A percentile compares a stretch with the other conserved stretches of the same genome.
These are phyloP conservation scores for Stagonosporopsis vannaccii DNA, from an alignment of 2,329 filamentous ascomycete genomes.

Conservation along the genomic window DNA sequence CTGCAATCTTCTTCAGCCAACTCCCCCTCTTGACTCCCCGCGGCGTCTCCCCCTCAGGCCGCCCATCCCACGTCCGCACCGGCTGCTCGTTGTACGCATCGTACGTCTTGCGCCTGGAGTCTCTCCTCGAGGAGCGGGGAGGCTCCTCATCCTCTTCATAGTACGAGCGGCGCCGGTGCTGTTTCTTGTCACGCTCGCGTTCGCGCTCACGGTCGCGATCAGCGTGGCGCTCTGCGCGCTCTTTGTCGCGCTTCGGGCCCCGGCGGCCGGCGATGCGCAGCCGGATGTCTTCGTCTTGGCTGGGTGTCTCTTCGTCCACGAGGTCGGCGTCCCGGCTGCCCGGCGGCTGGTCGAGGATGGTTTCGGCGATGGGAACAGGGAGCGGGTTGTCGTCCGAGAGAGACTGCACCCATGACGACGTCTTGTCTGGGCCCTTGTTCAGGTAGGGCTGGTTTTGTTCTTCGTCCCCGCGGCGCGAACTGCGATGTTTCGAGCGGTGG, in stretches of 20 bases:
- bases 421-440: conserved; percentile 55
- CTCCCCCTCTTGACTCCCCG: conserved; percentile 51
- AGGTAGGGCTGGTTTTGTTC: conserved; percentile 45
- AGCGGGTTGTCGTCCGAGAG: conserved; percentile 56
- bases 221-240: conserved; percentile 36
- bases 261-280: conserved; percentile 44
- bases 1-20: conserved; percentile 57
- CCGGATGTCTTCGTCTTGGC: conserved; percentile 50
- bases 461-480: conserved; percentile 39
- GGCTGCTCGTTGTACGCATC: conserved; percentile 42
- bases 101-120: conserved; percentile 37
- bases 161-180: conserved; percentile 36
- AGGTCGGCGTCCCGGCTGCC: conserved; percentile 35
- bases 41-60: conserved; percentile 42
- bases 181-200: conserved; percentile 35
- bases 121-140: conserved; percentile 29
- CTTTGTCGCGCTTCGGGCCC: conserved; percentile 41
- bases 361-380: conserved; percentile 55
- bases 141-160: conserved; percentile 26
- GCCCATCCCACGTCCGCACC: conserved; percentile 51
- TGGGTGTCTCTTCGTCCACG: conserved; percentile 46
- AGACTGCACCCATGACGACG: conserved; percentile 58
- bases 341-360: conserved; percentile 54
- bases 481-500: conserved; percentile 33
- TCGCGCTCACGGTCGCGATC: conserved; percentile 39